A percentile compares a stretch with the other conserved stretches of the same genome.
Evolutionary conservation across 305 asterid species (phyloP).

Genomic region (Lippia alba): DNA sequence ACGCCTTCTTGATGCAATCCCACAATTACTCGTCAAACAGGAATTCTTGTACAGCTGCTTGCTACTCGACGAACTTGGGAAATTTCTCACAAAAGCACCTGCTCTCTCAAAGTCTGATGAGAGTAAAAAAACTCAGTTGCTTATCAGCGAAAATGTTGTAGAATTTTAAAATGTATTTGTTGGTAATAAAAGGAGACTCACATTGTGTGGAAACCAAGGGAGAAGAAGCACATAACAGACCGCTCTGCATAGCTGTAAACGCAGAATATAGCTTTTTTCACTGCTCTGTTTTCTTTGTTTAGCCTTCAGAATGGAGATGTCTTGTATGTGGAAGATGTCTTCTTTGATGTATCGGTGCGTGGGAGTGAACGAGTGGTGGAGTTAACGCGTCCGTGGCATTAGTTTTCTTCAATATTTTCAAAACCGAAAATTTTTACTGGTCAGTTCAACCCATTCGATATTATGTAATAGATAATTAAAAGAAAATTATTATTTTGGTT

Average conservation of each 20-base stretch:
- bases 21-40: conserved; percentile 33
- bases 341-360: no score
- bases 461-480: no score
- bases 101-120: conserved; percentile 50
- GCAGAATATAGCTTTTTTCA: background rate
- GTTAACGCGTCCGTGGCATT: no score
- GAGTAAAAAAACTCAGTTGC: background rate
- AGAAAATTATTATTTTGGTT: no score
- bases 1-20: conserved; percentile 40
- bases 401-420: no score
- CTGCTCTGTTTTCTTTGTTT: background rate
- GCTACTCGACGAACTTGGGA: conserved; percentile 51
- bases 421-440: no score
- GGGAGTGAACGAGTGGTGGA: no score
- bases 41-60: conserved; percentile 37
- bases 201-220: conserved; percentile 48
- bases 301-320: no score
- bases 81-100: conserved; percentile 37
- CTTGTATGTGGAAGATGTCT: no score
- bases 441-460: no score
- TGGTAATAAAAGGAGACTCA: conserved; percentile 35
- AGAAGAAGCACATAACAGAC: conserved; percentile 60
- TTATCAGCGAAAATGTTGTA: background rate
- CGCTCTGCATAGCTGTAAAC: conserved; percentile 50
- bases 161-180: background rate